Percentiles rank a stretch among this genome's conserved stretches.
These are phyloP conservation scores for Pseudohyphozyma bogoriensis DNA, from an alignment of 768 basidiomycete genomes.

Conservation along the genomic window DNA sequence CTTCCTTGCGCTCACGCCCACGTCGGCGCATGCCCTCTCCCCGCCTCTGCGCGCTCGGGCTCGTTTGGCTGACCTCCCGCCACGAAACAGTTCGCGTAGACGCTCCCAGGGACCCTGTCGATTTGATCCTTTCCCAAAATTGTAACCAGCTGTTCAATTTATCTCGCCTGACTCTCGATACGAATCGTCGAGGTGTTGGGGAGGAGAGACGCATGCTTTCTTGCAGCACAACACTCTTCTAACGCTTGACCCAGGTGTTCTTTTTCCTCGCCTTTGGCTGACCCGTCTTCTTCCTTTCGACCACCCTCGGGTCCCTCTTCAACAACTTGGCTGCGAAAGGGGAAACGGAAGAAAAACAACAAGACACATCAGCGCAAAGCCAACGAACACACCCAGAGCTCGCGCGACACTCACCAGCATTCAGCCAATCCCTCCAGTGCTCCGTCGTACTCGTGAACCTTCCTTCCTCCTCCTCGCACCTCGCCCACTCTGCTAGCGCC, in stretches of 20 bases:
- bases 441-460: conserved; percentile 55
- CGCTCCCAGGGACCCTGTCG: too few relatives aligned
- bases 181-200: too few relatives aligned
- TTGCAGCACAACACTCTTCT: too few relatives aligned
- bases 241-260: conserved; percentile 97
- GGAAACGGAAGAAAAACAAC: too few relatives aligned
- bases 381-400: conserved; percentile 3
- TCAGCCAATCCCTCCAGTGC: conserved; percentile 54
- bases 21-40: not conserved
- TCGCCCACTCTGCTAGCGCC: conserved; percentile 35
- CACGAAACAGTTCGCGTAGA: too few relatives aligned
- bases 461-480: conserved; percentile 21
- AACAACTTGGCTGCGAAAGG: conserved; percentile 59
- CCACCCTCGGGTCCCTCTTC: conserved; percentile 90
- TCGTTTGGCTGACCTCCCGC: too few relatives aligned
- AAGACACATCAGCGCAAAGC: conserved; percentile 2
- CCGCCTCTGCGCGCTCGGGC: too few relatives aligned
- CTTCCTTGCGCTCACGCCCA: not conserved
- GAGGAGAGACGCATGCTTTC: too few relatives aligned
- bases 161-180: too few relatives aligned
- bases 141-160: too few relatives aligned
- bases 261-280: conserved; percentile 82
- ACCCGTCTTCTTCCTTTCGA: conserved; percentile 95
- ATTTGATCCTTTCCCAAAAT: too few relatives aligned
- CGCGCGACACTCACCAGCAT: conserved; percentile 51